Percentiles rank a stretch among this genome's conserved stretches.
Evolutionary conservation across 2,329 filamentous ascomycete genomes (phyloP).

Genomic region (Myriosclerotinia scirpicola): DNA sequence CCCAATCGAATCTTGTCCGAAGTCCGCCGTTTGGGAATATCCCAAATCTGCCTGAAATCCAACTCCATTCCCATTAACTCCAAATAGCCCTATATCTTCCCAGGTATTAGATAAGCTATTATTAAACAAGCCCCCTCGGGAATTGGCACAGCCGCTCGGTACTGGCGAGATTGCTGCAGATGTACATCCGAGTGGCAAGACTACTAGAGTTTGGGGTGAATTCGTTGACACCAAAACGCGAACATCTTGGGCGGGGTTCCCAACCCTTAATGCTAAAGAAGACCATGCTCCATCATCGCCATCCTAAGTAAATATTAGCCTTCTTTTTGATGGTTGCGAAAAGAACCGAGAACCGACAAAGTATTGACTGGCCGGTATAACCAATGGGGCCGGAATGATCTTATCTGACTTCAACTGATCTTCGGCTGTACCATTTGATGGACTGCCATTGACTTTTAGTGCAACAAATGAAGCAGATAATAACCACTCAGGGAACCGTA

Average conservation of each 20-base stretch:
- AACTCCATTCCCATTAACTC: slow-evolving; percentile 43
- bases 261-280: slow-evolving; percentile 60
- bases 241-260: slow-evolving; percentile 50
- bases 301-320: slow-evolving; percentile 46
- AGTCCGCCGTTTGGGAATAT: slow-evolving; percentile 38
- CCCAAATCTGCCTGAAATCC: slow-evolving; percentile 45
- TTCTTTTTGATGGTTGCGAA: background rate
- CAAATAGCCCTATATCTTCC: slow-evolving; percentile 42
- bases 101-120: slow-evolving; percentile 55
- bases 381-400: slow-evolving; percentile 25
- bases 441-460: slow-evolving; percentile 7
- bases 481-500: slow-evolving; percentile 13
- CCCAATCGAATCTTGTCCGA: slow-evolving; percentile 30
- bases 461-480: slow-evolving; percentile 9
- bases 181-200: slow-evolving; percentile 40
- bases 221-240: slow-evolving; percentile 45
- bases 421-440: background rate
- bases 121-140: slow-evolving; percentile 60
- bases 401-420: background rate
- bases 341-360: slow-evolving; percentile 24
- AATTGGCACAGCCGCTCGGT: slow-evolving; percentile 42
- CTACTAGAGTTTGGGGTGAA: slow-evolving; percentile 42
- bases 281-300: slow-evolving; percentile 71
- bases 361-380: slow-evolving; percentile 32
- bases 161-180: slow-evolving; percentile 38